Evolutionary conservation across 2,329 filamentous ascomycete species (phyloP).

Genomic region (Venturia nashicola): DNA sequence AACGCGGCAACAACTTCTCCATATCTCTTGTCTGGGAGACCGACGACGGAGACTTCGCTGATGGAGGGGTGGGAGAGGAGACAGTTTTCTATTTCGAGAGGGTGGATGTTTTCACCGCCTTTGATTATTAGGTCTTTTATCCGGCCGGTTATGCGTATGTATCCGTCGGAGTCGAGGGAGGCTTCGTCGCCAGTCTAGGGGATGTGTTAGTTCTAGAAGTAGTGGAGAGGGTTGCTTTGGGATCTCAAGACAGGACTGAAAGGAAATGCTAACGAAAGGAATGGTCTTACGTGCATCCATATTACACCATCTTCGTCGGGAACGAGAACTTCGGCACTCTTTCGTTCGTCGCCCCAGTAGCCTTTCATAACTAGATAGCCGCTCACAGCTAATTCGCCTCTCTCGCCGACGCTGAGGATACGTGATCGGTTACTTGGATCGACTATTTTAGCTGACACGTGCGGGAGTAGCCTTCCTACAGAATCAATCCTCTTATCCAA

Average conservation of each 20-base stretch:
- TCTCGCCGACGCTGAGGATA: conserved; percentile 50
- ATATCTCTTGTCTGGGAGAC: conserved; percentile 67
- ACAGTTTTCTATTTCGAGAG: conserved; percentile 82
- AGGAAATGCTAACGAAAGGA: not conserved
- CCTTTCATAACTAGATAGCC: conserved; percentile 87
- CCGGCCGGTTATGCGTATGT: conserved; percentile 75
- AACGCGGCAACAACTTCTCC: conserved; percentile 85
- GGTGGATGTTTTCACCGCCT: conserved; percentile 92
- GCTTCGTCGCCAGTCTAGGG: conserved; percentile 81
- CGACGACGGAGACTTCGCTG: conserved; percentile 69
- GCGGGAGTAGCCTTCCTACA: conserved; percentile 73
- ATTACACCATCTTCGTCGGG: conserved; percentile 42
- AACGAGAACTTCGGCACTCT: conserved; percentile 58
- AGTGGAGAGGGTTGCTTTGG: not conserved
- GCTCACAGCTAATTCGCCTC: conserved; percentile 69
- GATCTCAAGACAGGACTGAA: not conserved
- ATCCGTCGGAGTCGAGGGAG: conserved; percentile 69
- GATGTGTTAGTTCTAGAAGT: not conserved
- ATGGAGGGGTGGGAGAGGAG: conserved; percentile 61
- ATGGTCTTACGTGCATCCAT: conserved; percentile 59
- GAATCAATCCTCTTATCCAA: conserved; percentile 59
- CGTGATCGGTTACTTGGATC: conserved; percentile 46
- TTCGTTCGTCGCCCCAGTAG: conserved; percentile 66
- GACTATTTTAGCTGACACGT: conserved; percentile 70
- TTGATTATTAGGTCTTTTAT: conserved; percentile 95